A percentile compares a stretch with the other conserved stretches of the same genome.
These are phyloP conservation scores for Leccinum fallax DNA, from an alignment of 1,284 basidiomycete genomes.

Conservation along the genomic window DNA sequence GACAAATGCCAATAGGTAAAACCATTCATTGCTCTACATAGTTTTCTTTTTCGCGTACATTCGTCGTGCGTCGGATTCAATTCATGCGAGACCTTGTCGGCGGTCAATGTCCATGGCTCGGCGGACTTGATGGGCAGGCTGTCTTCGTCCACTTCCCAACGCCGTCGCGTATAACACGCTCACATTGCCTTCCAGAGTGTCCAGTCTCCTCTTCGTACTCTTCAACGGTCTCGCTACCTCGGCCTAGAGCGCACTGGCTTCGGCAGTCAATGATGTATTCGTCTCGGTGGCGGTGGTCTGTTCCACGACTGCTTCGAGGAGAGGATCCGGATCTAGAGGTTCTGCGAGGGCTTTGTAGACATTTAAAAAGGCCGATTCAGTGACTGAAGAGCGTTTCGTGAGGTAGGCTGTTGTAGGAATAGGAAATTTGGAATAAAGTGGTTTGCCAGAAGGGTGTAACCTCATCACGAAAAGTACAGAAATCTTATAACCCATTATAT, in stretches of 20 bases:
- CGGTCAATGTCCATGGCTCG: constrained; percentile 82
- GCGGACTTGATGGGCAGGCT: constrained; percentile 4
- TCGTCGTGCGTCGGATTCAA: constrained; percentile 96
- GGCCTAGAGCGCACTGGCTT: constrained; percentile 74
- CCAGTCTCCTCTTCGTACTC: constrained; percentile 68
- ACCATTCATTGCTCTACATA: constrained; percentile 82
- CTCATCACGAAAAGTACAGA: too few relatives aligned
- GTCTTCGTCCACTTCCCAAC: too few relatives aligned
- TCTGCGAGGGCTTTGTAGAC: constrained; percentile 94
- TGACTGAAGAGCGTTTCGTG: constrained; percentile 88
- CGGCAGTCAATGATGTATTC: constrained; percentile 41
- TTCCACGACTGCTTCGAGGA: constrained; percentile 91
- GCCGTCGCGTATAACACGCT: constrained; percentile 19
- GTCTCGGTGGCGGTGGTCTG: constrained; percentile 80
- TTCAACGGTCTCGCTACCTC: constrained; percentile 68
- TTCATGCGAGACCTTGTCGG: constrained; percentile 84
- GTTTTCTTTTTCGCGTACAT: constrained; percentile 70
- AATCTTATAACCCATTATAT: too few relatives aligned
- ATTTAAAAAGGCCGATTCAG: constrained; percentile 92
- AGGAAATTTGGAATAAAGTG: too few relatives aligned
- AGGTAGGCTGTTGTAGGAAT: constrained; percentile 70
- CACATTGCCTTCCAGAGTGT: constrained; percentile 85
- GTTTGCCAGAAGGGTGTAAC: too few relatives aligned
- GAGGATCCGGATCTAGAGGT: constrained; percentile 94
- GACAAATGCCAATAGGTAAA: not conserved